Percentiles rank a stretch among this genome's conserved stretches.
phyloP scores from a whole-genome alignment of 306 rosid species.

The Crotalaria pallida region DNA sequence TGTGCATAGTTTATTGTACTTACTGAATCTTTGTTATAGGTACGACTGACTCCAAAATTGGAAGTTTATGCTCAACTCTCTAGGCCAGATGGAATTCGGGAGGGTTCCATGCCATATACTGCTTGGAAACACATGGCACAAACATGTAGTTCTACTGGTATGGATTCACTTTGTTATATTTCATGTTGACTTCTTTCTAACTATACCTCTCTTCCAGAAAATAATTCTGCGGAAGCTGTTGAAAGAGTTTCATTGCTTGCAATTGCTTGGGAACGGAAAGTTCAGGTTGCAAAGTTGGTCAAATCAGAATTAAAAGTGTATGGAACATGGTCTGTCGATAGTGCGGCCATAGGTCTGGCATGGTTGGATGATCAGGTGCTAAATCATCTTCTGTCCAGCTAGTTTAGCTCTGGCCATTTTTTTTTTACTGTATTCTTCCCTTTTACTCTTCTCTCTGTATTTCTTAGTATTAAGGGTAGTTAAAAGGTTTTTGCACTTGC shows the following conservation, averaged over 20 bases:
- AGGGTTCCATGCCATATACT: constrained; percentile 96
- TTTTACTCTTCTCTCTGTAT: constrained; percentile 17
- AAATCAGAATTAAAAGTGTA: constrained; percentile 75
- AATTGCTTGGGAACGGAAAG: constrained; percentile 93
- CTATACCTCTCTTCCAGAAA: constrained; percentile 44
- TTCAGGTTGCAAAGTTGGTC: constrained; percentile 87
- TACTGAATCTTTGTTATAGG: constrained; percentile 46
- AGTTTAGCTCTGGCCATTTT: constrained; percentile 9
- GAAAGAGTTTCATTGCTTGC: constrained; percentile 91
- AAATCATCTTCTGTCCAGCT: constrained; percentile 6
- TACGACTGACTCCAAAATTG: constrained; percentile 64
- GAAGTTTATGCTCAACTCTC: constrained; percentile 72
- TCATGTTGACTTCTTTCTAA: constrained; percentile 31
- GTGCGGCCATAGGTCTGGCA: constrained; percentile 83
- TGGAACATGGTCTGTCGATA: constrained; percentile 86
- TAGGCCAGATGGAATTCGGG: constrained; percentile 86
- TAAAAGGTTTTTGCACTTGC: constrained; percentile 28
- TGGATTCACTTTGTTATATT: constrained; percentile 26
- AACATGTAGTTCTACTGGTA: constrained; percentile 46
- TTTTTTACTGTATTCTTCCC: constrained; percentile 6
- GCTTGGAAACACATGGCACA: constrained; percentile 86
- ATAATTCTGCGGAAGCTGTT: constrained; percentile 42
- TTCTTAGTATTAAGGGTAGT: constrained; percentile 18
- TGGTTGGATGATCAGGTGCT: constrained; percentile 96
- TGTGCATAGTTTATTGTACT: constrained; percentile 17